Conservation (phyloP, 805 yeast genomes). For the Zygosaccharomyces gambellarensis region DNA sequence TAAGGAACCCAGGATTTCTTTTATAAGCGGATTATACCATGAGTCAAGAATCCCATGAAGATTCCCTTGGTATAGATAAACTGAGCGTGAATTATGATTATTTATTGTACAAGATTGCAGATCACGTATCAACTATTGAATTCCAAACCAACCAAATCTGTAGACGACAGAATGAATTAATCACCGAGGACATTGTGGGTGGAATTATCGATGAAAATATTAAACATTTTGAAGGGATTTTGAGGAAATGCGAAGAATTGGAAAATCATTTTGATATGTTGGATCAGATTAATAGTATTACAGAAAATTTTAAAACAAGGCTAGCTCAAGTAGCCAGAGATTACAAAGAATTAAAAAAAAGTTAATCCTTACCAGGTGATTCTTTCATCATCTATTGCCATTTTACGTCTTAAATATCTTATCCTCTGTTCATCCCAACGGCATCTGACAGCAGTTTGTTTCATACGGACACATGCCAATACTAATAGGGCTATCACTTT, state of each 20-base stretch:
- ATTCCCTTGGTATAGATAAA: slow-evolving; percentile 58
- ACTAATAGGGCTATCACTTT: slow-evolving; percentile 31
- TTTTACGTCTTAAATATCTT: slow-evolving; percentile 26
- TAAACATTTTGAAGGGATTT: slow-evolving; percentile 36
- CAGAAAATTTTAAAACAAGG: slow-evolving; percentile 38
- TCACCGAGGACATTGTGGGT: slow-evolving; percentile 25
- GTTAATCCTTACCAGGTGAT: slow-evolving; percentile 21
- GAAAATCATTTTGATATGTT: slow-evolving; percentile 51
- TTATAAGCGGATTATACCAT: background rate
- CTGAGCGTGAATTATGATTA: slow-evolving; percentile 62
- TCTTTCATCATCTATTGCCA: slow-evolving; percentile 23
- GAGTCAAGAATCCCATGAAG: slow-evolving; percentile 27
- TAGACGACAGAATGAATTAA: slow-evolving; percentile 23
- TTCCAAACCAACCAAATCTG: slow-evolving; percentile 37
- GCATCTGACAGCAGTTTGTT: slow-evolving; percentile 20
- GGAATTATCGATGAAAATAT: slow-evolving; percentile 40
- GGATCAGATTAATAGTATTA: slow-evolving; percentile 44
- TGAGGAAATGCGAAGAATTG: slow-evolving; percentile 44
- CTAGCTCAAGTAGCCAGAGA: slow-evolving; percentile 31
- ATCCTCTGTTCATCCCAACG: slow-evolving; percentile 28
- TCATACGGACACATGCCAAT: slow-evolving; percentile 30
- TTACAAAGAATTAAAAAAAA: slow-evolving; percentile 14
- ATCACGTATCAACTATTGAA: slow-evolving; percentile 46
- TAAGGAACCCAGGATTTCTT: too few species aligned
- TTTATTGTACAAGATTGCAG: slow-evolving; percentile 56